Evolutionary conservation across 306 rosid genomes (phyloP), one percentile per base, ranked within the genome.

Genomic region (Inga leiocalycina): DNA sequence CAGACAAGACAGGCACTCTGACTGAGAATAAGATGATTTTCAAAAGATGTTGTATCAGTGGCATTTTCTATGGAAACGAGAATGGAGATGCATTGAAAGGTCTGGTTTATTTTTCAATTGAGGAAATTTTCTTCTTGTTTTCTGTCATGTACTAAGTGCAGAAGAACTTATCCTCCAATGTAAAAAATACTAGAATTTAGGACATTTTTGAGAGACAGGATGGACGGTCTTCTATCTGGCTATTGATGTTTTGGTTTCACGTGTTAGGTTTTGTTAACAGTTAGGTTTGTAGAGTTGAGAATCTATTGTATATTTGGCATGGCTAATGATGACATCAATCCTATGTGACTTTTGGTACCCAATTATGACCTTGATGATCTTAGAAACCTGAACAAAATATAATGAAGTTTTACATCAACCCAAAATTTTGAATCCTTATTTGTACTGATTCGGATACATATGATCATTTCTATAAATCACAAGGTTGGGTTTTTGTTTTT

Each of bases 1-100:
- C 99, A 30, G 99, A 96, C 91, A 96, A 96, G 87, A 96, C 99
- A 27, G 99, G 99, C 82, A 96, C 99, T 67, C 88, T 96, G 75
- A 96, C 99, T 17, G 99, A 96, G 83, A 96, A 96, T 82, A 92
- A 84, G 86, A 96, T 96, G 99, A 96, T 96, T 80, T 96, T 96
- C 85, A 92, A 97, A 91, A 92, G 99, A 84, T 96, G 99, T 75
- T 96, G 93, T 88, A 87, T 96, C 83, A 82, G 68, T 80, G 98
- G 97, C 27, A 89, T 88, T 85, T 92, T 86, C 85, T 96, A 92
- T 81, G 99, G 99, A 75, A 96, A 94, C 77, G 98, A 94, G 75
- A 93, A 76, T 80, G 98, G 99, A 22, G 92, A 96, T 92, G 98
- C 99, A 59, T 69, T 94, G 87, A 96, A 89, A 94, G 99, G 99